A percentile compares a stretch with the other conserved stretches of the same genome.
Evolutionary conservation across 345 rosid genomes (phyloP).

Genomic region (Gossypium thurberi): DNA sequence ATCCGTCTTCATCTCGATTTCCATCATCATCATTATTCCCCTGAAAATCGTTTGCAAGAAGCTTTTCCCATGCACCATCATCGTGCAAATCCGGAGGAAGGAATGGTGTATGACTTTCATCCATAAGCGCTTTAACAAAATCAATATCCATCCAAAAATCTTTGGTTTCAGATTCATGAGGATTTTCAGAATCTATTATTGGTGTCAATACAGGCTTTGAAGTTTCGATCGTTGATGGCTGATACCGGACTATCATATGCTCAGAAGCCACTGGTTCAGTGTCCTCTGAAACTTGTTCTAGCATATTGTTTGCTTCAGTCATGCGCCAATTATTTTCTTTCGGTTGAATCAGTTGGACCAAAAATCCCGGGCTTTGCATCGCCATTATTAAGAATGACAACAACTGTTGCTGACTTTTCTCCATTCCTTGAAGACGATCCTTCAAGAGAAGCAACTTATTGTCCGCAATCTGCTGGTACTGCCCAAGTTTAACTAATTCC

Average conservation of each 20-base stretch:
- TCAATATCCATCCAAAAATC: conserved; percentile 60
- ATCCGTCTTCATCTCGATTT: conserved; percentile 26
- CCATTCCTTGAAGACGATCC: conserved; percentile 82
- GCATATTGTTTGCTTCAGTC: conserved; percentile 49
- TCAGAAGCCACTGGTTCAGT: conserved; percentile 35
- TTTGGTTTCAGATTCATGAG: conserved; percentile 29
- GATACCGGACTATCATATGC: conserved; percentile 63
- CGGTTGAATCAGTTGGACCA: conserved; percentile 70
- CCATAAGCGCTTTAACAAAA: conserved; percentile 58
- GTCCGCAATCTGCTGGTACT: conserved; percentile 63
- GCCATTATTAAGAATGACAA: conserved; percentile 90
- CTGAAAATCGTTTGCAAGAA: conserved; percentile 41
- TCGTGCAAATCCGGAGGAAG: conserved; percentile 61
- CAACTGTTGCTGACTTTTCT: conserved; percentile 90
- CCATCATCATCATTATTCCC: conserved; percentile 32
- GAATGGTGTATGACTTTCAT: conserved; percentile 56
- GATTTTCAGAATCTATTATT: conserved; percentile 16
- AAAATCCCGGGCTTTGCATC: conserved; percentile 72
- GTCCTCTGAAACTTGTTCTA: conserved; percentile 47
- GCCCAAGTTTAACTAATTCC: conserved; percentile 67
- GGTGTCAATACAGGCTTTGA: conserved; percentile 26
- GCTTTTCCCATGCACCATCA: conserved; percentile 76
- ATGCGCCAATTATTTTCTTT: conserved; percentile 64
- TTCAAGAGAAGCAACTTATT: conserved; percentile 53
- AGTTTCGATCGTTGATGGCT: conserved; percentile 28